A percentile compares a stretch with the other conserved stretches of the same genome.
Conservation (phyloP, 345 rosid species). For the Ceriops tagal region DNA sequence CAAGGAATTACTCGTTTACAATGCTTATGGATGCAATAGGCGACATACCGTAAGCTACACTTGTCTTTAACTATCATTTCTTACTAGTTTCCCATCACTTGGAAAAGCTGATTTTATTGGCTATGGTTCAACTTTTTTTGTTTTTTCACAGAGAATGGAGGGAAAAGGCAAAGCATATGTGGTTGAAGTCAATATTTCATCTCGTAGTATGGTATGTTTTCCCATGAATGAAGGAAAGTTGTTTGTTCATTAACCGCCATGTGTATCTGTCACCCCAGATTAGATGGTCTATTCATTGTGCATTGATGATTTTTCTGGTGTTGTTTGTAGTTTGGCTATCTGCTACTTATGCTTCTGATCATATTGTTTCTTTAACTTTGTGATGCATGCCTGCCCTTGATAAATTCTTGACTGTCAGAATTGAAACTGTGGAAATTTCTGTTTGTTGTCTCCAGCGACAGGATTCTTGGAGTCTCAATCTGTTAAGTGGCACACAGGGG, state of each 20-base stretch:
- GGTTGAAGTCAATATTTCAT: slow-evolving; percentile 45
- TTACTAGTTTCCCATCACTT: neutral
- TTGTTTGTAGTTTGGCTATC: neutral
- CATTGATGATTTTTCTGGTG: neutral
- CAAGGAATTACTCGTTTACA: slow-evolving; percentile 42
- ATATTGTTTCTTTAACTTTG: neutral
- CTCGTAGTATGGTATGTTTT: slow-evolving; percentile 52
- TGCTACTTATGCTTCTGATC: neutral
- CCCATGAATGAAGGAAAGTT: neutral
- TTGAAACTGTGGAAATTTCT: neutral
- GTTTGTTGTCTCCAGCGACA: slow-evolving; percentile 33
- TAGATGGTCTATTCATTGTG: too few relatives aligned
- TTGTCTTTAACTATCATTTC: neutral
- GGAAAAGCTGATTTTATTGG: neutral
- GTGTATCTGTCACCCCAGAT: too few relatives aligned
- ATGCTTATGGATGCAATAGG: slow-evolving; percentile 33
- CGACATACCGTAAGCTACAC: slow-evolving; percentile 27
- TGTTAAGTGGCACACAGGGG: slow-evolving; percentile 33
- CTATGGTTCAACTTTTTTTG: slow-evolving; percentile 5
- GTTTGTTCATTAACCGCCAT: too few relatives aligned
- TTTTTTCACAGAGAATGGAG: slow-evolving; percentile 33
- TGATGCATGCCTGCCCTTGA: neutral
- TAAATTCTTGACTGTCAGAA: neutral
- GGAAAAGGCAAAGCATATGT: slow-evolving; percentile 42
- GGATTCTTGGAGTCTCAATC: slow-evolving; percentile 59